Evolutionary conservation across 2,329 filamentous ascomycete genomes (phyloP), one percentile per base, ranked within the genome.

Genomic region (Apiospora rasikravindrae): DNA sequence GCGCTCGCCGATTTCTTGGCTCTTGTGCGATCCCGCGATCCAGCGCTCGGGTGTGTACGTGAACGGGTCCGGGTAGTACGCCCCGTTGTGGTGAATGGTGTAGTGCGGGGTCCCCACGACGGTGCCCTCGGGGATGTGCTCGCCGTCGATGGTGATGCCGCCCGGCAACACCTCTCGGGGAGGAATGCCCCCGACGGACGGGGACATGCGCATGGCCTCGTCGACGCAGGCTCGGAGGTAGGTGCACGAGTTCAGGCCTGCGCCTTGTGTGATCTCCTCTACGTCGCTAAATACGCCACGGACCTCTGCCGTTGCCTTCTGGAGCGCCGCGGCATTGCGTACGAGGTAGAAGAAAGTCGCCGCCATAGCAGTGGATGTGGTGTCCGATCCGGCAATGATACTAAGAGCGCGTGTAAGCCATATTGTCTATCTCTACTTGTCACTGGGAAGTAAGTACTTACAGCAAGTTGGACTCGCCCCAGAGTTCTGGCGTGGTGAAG

Each of bases 381-480:
- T 94, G 78, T 94, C 92, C 40, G 90, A 91, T 44, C 91, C 91
- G 13, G 91, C 91, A 74, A 92, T 92, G 83, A 93, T 92, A 11
- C 86, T 88, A 45, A 4, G 42, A 26, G 26, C 4, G 22, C n/a
- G 4, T 64, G 33, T 64, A 1, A 64, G 57, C 11, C 14, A n/a
- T 1, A 49, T 33, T 26, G n/a, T 61, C 26, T 42, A 33, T 7
- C n/a, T 49, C 13, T 16, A 24, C 24, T 44, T 51, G 53, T 11
- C 68, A 29, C 13, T 49, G 22, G n/a, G n/a, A 37, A 6, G 24
- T 11, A 19, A 4, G 24, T 1, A 80, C 86, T 81, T 78, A 89
- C 83, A 94, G 86, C 24, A 93, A 82, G 78, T 93, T 93, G 11
- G 91, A 91, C 79, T 93, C 91, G 69, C 87, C 90, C 90, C 91